Base-by-base conservation (phyloP, 1,284 basidiomycete genomes). In the Puccinia novopanici region DNA sequence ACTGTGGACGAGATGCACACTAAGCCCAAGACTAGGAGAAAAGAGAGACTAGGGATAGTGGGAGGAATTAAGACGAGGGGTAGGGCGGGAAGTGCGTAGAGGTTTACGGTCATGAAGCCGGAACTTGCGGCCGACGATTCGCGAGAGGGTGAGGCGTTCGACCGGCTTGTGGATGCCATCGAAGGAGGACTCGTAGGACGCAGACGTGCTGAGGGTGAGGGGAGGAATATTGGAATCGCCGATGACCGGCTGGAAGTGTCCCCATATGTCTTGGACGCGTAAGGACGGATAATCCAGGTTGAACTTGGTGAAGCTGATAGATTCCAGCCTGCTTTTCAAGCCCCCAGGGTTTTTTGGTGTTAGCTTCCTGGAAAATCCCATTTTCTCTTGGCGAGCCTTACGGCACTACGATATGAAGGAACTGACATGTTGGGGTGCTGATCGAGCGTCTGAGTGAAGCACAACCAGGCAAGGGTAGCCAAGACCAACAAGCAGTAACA, bases 281-380 rank as follows among this genome's bases (percentile, higher is more conserved):
- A 48, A 27, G 45, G 48, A 45, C 17, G 67, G 45, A 50, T 50
- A 48, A n/a, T 68, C 24, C 2, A 68, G 67, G 17, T 68, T 68
- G 67, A 68, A 68, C 27, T 50, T 45, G 67, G 67, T 68, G 48
- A 68, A 68, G 24, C 67, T 68, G 42, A 68, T 27, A n/a, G 67
- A 68, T 68, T 68, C 42, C 5, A 68, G 42, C 24, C 67, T 68
- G 45, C 3, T 24, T 24, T n/a, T 57, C 4, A 59, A 10, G 30
- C 34, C 1, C 30, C 13, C 57, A 12, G 45, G 45, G 15, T 59
- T 8, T 22, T 30, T 17, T 17, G 4, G 5, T n/a, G n/a, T n/a
- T n/a, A n/a, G n/a, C n/a, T n/a, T n/a, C n/a, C n/a, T n/a, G n/a
- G n/a, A n/a, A n/a, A 59, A 34, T 17, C 22, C 40, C 40, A 3